Evolutionary conservation across 2,329 filamentous ascomycete genomes (phyloP).

Genomic region (Cladobotryum protrusum): DNA sequence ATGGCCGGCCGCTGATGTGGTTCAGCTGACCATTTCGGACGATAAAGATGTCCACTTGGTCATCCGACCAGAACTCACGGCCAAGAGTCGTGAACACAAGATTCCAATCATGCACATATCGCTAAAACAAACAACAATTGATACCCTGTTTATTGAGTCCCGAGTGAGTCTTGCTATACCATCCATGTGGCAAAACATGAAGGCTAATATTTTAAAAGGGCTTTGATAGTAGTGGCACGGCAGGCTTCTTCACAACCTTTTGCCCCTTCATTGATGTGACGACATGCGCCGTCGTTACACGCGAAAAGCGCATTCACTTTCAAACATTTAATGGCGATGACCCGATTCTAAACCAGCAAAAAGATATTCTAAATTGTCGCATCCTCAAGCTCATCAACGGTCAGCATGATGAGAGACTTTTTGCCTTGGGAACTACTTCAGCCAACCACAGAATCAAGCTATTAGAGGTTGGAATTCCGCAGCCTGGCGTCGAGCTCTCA

Average conservation of each 20-base stretch:
- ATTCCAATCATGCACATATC: slow-evolving; percentile 19
- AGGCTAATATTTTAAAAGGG: not conserved
- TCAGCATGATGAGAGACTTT: slow-evolving; percentile 16
- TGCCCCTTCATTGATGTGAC: slow-evolving; percentile 17
- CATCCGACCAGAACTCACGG: slow-evolving; percentile 16
- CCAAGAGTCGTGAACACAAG: slow-evolving; percentile 16
- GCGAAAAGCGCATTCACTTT: slow-evolving; percentile 22
- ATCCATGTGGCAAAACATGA: not conserved
- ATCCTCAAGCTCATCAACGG: slow-evolving; percentile 22
- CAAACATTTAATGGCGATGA: slow-evolving; percentile 11
- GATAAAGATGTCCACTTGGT: slow-evolving; percentile 16
- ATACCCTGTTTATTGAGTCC: slow-evolving; percentile 15
- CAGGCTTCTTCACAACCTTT: slow-evolving; percentile 25
- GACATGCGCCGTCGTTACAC: slow-evolving; percentile 20
- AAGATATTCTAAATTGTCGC: slow-evolving; percentile 22
- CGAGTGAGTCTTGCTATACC: slow-evolving; percentile 11
- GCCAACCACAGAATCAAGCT: slow-evolving; percentile 19
- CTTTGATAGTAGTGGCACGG: slow-evolving; percentile 17
- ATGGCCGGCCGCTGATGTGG: slow-evolving; percentile 19
- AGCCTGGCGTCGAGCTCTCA: slow-evolving; percentile 1
- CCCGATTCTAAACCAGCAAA: slow-evolving; percentile 8
- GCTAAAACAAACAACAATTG: slow-evolving; percentile 9
- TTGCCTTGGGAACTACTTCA: slow-evolving; percentile 19
- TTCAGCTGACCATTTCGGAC: slow-evolving; percentile 14
- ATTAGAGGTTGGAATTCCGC: slow-evolving; percentile 17